Percentiles rank a stretch among this genome's conserved stretches.
Conservation (phyloP, 2,329 filamentous ascomycete species). For the Cladosporium sp. region DNA sequence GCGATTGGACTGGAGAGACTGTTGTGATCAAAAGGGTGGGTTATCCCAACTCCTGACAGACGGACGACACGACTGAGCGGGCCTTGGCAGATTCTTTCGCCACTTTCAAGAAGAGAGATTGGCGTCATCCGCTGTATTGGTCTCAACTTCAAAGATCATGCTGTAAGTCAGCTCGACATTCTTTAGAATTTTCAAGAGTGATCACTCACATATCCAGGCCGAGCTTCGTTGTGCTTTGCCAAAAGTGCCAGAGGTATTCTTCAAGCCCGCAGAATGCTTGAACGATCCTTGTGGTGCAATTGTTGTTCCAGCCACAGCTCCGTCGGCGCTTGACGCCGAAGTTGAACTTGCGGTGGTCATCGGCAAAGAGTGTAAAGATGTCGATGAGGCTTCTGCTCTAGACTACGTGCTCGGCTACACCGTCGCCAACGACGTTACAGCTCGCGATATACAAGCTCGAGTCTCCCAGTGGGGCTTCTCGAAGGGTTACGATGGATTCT, state of each 20-base stretch:
- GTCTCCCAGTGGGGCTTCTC: slow-evolving; percentile 56
- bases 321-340: slow-evolving; percentile 49
- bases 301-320: slow-evolving; percentile 51
- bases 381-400: slow-evolving; percentile 53
- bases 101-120: slow-evolving; percentile 46
- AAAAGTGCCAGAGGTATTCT: slow-evolving; percentile 50
- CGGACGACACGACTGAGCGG: not conserved
- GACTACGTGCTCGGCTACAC: slow-evolving; percentile 63
- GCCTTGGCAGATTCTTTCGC: slow-evolving; percentile 45
- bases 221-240: slow-evolving; percentile 53
- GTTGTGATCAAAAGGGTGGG: slow-evolving; percentile 34
- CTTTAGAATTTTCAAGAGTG: no score
- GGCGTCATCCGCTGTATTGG: slow-evolving; percentile 58
- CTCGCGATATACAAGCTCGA: slow-evolving; percentile 52
- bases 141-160: slow-evolving; percentile 38
- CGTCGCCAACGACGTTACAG: slow-evolving; percentile 60
- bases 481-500: slow-evolving; percentile 56
- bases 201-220: not conserved
- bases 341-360: slow-evolving; percentile 59
- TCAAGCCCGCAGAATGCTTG: slow-evolving; percentile 54
- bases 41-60: not conserved
- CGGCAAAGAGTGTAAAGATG: slow-evolving; percentile 50
- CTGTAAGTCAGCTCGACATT: no score
- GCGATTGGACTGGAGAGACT: slow-evolving; percentile 46
- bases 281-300: slow-evolving; percentile 51